Base-by-base conservation (phyloP, 441 rosid genomes). In the Corymbia citriodora region DNA sequence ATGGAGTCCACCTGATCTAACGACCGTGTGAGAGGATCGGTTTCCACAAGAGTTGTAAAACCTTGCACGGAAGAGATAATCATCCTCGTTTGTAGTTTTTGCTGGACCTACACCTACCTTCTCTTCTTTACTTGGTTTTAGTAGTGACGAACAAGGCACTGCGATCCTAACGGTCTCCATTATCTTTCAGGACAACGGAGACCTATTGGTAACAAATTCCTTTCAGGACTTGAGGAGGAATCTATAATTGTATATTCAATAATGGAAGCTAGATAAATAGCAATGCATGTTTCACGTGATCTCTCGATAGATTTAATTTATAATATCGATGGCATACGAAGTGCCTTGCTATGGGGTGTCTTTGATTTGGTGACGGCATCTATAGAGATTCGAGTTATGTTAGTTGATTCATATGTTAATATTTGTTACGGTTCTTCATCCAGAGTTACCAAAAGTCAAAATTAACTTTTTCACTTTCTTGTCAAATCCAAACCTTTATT, bases 51-150 rank as follows among this genome's bases (percentile, higher is more conserved):
- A 72, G 11, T 18, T 16, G 48, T 9, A 18, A 70, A 18, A 70
- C 7, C 48, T 70, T 48, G 18, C 81, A 33, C 14, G 10, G 9
- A 33, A 70, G 82, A 74, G n/a, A 21, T 8, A 25, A 7, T 12
- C 6, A 40, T 23, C 52, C 52, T 74, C 7, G 59, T 17, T 2
- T 55, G 70, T 27, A 61, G 68, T 10, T 27, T 61, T 61, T 61
- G 50, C 49, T 40, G 50, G 2, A 7, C 9, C 27, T 21, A 40
- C n/a, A 9, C 8, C 0, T 40, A 6, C 17, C 18, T 40, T 0
- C 5, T 74, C 40, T 7, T n/a, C 7, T 15, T 15, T 5, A 65
- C 40, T 65, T 8, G 74, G 19, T 15, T n/a, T n/a, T n/a, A 31
- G 18, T 16, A 8, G 74, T 8, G 74, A 68, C 16, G 4, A 68